A percentile compares a stretch with the other conserved stretches of the same genome.
Conservation (phyloP, 345 rosid species). For the Orychophragmus violaceus region DNA sequence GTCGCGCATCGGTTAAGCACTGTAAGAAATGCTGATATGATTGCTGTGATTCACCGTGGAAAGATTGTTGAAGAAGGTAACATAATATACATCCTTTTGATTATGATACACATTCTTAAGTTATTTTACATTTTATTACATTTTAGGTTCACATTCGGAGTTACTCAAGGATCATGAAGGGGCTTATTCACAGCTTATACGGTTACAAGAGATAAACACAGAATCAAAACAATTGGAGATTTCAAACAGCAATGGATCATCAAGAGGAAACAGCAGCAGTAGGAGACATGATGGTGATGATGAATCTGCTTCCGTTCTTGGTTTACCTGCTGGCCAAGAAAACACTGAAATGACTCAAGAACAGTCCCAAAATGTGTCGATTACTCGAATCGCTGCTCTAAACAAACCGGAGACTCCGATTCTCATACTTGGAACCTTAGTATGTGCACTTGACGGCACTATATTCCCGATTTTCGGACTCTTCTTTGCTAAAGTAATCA, state of each 20-base stretch:
- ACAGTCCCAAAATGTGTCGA: conserved; percentile 26
- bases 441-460: conserved; percentile 37
- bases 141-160: conserved; percentile 47
- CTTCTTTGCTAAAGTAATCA: conserved; percentile 42
- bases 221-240: background rate
- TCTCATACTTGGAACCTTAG: conserved; percentile 43
- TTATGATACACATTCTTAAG: background rate
- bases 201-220: conserved; percentile 45
- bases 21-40: conserved; percentile 50
- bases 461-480: conserved; percentile 46
- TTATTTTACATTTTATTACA: background rate
- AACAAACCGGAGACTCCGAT: conserved; percentile 65
- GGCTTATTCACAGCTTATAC: conserved; percentile 59
- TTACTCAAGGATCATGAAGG: conserved; percentile 55
- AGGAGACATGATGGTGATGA: conserved; percentile 3
- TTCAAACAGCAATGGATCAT: conserved; percentile 22
- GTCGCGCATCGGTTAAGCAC: conserved; percentile 81
- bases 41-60: conserved; percentile 67
- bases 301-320: conserved; percentile 24
- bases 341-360: conserved; percentile 1
- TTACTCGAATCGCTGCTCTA: conserved; percentile 46
- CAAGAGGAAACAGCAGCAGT: conserved; percentile 31
- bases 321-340: conserved; percentile 16
- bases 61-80: conserved; percentile 69
- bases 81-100: background rate